Evolutionary conservation across 768 basidiomycete species (phyloP), one percentile per base, ranked within the genome.

Genomic region (Calocera cornea): DNA sequence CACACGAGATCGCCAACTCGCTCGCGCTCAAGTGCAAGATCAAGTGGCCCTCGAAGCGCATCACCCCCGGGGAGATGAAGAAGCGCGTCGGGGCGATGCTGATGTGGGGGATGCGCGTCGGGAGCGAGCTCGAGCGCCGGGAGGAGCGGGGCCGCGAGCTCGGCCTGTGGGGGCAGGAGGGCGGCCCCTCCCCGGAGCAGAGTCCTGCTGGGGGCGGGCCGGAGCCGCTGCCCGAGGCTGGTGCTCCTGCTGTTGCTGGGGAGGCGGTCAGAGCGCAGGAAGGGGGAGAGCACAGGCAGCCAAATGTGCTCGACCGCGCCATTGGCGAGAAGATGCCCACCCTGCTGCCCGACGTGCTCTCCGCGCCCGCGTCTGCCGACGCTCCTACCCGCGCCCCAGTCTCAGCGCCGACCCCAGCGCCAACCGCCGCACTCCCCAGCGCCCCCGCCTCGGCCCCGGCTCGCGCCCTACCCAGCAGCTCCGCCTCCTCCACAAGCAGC

Each of bases 51-150:
- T 86, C 86, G 71, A 94, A 95, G 78, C 83, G 95, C 65, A 94
- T 87, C 84, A 97, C 94, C 71, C 88, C 95, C n/a, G 89, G 87
- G 22, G 95, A 97, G 75, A 95, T 98, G 92, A 90, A 92, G 76
- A 97, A 97, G 78, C 86, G 95, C 29, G 91, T 95, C 27, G 82
- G 91, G 38, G 85, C 88, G 47, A 81, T 98, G 63, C 85, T 95
- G 22, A 95, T 97, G 73, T 97, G 90, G 86, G 92, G 97, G n/a
- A 90, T 88, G 33, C 81, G 92, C 67, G 89, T 78, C n/a, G 75
- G 54, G 54, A 60, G 54, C 31, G 54, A 60, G 31, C 22, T 60
- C 14, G 54, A 76, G 47, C 76, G 34, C 75, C 74, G 68, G 70
- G 66, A 17, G 72, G 70, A 66, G 68, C 74, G 33, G 69, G 65